Base-by-base conservation (phyloP, 139 green algal species). In the Deuterostichococcus epilithicus region DNA sequence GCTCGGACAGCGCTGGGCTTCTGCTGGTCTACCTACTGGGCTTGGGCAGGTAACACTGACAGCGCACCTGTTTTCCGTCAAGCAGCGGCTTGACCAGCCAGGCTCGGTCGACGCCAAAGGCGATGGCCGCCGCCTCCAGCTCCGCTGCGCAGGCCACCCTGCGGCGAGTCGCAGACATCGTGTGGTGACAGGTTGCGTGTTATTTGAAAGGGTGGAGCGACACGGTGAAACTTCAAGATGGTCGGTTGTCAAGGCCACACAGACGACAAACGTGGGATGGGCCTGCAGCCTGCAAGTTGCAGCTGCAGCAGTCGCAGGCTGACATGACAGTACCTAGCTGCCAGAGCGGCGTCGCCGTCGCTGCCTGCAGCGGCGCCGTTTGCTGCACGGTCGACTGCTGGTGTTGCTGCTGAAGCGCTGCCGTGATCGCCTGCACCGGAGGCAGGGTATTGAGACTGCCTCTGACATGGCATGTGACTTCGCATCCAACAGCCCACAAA, bases 81-180 rank as follows among this genome's bases (percentile, higher is more conserved):
- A 95, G 77, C 63, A 94, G 67, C 44, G 90, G 90, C 70, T 89
- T 91, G 80, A 86, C 90, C 75, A 83, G 75, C 87, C 87, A 95
- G 77, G 87, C 91, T n/a, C 82, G 81, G 0, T 74, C 39, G 28
- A 95, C 75, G 42, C 84, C 82, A 76, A 86, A 91, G 1, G 84
- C 84, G 6, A 79, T 69, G 0, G 80, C 83, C 28, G 85, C 86
- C 4, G 76, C 58, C 76, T 86, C n/a, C 38, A 92, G 47, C 37
- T 35, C 33, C 68, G 35, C 20, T 32, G 33, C 44, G 72, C 44
- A 68, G 15, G 52, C 76, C 33, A 78, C 18, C 30, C 68, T 73
- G 58, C 70, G 47, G 18, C 32, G 1, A 70, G 8, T 10, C 58
- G 26, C n/a, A 59, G 26, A 34, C n/a, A 75, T 1, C n/a, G 35